Evolutionary conservation across 139 green algal genomes (phyloP).

Genomic region (Auxenochlorella protothecoides): DNA sequence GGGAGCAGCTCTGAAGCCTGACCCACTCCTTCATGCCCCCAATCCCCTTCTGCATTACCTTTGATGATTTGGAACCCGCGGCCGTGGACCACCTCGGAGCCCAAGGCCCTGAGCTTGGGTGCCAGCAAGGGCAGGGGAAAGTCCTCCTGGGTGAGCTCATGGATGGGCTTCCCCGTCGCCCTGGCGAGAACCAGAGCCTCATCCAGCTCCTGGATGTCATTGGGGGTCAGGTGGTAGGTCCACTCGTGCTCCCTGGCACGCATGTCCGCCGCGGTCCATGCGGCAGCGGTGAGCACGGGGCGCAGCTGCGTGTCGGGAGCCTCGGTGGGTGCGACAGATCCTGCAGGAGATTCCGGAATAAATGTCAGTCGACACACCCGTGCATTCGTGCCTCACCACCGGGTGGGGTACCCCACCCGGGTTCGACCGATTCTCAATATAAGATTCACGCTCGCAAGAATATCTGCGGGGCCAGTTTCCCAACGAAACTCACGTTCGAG

Average conservation of each 20-base stretch:
- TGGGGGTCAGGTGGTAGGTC: constrained; percentile 13
- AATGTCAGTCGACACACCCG: no score
- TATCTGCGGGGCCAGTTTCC: no score
- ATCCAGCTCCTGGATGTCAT: constrained; percentile 35
- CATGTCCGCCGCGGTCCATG: constrained; percentile 10
- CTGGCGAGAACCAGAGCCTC: constrained; percentile 5
- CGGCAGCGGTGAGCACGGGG: constrained; percentile 4
- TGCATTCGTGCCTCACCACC: no score
- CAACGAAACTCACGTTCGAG: no score
- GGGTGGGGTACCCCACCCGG: no score
- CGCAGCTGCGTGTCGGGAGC: no score
- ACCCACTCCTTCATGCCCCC: not conserved
- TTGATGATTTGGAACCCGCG: constrained; percentile 48
- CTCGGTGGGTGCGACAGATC: no score
- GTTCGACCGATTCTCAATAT: no score
- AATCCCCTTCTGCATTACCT: not conserved
- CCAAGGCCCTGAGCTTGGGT: constrained; percentile 27
- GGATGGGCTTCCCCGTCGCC: constrained; percentile 7
- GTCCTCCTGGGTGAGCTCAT: constrained; percentile 34
- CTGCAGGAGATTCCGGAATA: no score
- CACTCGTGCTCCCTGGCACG: constrained; percentile 6
- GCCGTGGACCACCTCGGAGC: constrained; percentile 29
- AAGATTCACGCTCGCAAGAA: no score
- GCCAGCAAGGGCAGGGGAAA: constrained; percentile 31
- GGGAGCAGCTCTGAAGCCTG: no score